Base-by-base conservation (phyloP, 495 filamentous ascomycete species). In the Hypoxylon subgilvum region DNA sequence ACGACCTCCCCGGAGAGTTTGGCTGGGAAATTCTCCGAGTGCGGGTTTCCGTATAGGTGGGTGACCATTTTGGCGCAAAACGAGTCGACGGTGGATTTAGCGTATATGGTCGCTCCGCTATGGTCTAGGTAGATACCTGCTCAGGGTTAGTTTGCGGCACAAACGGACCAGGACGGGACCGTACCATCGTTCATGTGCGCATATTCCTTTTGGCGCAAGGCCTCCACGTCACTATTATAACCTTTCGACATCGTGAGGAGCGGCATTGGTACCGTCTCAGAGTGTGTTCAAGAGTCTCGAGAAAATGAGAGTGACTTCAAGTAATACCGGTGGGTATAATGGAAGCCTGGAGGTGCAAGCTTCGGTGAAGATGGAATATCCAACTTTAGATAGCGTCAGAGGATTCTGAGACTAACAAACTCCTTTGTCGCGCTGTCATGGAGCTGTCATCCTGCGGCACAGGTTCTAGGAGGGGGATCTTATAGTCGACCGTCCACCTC, bases 41-140 rank as follows among this genome's bases (percentile, higher is more conserved):
- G 89, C 4, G 89, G 89, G 61, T 92, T 92, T 17, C 89, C 88
- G 52, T 86, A 85, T 30, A 92, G 77, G 55, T 80, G 81, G 2
- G 76, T 52, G 6, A 76, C 70, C 67, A 90, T 76, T 43, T 83
- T 81, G 1, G 74, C 49, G 14, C 82, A 79, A 69, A 89, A 88
- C 10, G 77, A 69, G 13, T 81, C 72, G 19, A 89, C 70, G 17
- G 85, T 74, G 9, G 87, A 86, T 64, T 74, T 82, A 14, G 88
- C 80, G 54, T 88, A 88, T 32, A 89, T 79, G 2, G 88, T 89
- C n/a, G 88, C 82, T 13, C 88, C 88, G 18, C 82, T 83, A 74
- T 92, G 88, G 63, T 91, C 88, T 21, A 92, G 83, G 70, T 92
- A 92, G 40, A 72, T 59, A n/a, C 76, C 76, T 79, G 21, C 9